Base-by-base conservation (phyloP, 2,329 filamentous ascomycete species). In the Curvularia verruculosa region DNA sequence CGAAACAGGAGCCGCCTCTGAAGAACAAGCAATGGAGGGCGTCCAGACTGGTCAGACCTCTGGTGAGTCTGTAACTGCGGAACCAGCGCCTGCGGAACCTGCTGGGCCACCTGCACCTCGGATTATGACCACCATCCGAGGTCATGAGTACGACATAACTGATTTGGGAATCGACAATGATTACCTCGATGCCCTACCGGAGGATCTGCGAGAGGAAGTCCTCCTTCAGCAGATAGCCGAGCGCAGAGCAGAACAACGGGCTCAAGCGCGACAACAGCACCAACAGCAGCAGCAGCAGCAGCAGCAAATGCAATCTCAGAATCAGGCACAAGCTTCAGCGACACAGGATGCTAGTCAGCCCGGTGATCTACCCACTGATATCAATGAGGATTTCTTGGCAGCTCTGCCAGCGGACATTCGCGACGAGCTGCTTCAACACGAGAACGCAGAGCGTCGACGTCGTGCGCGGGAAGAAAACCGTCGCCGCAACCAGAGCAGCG, bases 111-210 rank as follows among this genome's bases (percentile, higher is more conserved):
- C 65, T n/a, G 79, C 84, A 44, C 69, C 72, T 51, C 89, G 93
- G 46, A 84, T 96, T 28, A 89, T 88, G 67, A 96, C 91, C 15
- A 93, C 85, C 1, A 92, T 99, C 52, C 84, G 93, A 58, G 94
- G 93, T 24, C 89, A 90, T 61, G 88, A 95, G 68, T 86, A 96
- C 51, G 95, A 99, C 74, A 95, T 99, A 47, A 99, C 95, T 0
- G 91, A 91, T 59, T 84, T 99, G 60, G 93, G 94, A 47, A 98
- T 99, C 67, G 95, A 99, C 72, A 86, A 90, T 15, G 93, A 96
- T 54, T 99, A 97, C 76, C 85, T 99, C 6, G 91, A 95, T 57
- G 96, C 94, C n/a, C 81, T 99, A n/a, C 95, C 95, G 0, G 95
- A 99, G 67, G 96, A 99, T 59, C 88, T 98, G 72, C 86, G 95